Percentiles rank a stretch among this genome's conserved stretches.
Conservation (phyloP, 2,329 filamentous ascomycete genomes). For the Cordyceps cateniannulata region DNA sequence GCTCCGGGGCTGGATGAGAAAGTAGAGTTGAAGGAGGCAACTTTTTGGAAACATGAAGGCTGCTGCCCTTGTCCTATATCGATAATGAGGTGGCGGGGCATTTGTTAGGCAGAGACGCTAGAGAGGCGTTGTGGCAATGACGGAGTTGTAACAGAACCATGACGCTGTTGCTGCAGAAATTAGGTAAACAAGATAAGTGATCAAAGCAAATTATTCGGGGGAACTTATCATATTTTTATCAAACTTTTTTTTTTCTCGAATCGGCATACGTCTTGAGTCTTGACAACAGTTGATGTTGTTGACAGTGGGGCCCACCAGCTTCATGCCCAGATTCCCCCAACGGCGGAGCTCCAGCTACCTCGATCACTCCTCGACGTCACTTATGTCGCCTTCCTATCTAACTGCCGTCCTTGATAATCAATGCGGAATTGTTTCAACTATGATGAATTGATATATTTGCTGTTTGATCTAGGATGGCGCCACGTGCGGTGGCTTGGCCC, state of each 20-base stretch:
- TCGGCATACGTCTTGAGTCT: no score
- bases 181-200: no score
- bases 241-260: no score
- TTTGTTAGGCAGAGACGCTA: slow-evolving; percentile 9
- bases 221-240: no score
- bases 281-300: no score
- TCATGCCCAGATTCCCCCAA: no score
- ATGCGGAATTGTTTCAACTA: neutral
- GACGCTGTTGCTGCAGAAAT: no score
- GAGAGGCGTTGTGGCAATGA: neutral
- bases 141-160: no score
- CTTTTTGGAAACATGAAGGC: neutral
- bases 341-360: no score
- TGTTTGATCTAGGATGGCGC: neutral
- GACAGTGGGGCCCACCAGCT: no score
- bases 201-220: no score
- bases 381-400: neutral
- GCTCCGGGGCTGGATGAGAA: neutral
- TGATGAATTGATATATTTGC: neutral
- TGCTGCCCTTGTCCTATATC: neutral
- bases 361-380: no score
- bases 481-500: neutral
- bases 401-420: neutral
- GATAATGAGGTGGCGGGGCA: slow-evolving; percentile 10
- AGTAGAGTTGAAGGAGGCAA: neutral